A percentile compares a stretch with the other conserved stretches of the same genome.
These are phyloP conservation scores for Piloderma croceum DNA, from an alignment of 768 basidiomycete species.

Conservation along the genomic window DNA sequence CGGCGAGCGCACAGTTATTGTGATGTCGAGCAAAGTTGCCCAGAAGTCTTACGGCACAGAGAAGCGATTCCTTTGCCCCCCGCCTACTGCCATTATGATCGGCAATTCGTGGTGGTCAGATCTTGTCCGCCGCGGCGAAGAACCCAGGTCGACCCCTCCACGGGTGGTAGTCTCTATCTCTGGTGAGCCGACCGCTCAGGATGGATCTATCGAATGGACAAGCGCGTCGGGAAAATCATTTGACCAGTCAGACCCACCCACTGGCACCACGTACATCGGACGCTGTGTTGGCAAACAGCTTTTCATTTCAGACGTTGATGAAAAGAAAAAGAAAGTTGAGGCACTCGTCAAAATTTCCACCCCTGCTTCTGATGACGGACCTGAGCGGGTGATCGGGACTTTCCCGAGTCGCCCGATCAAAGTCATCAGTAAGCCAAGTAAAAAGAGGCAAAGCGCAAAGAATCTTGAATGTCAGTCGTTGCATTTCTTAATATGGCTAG, in stretches of 20 bases:
- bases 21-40: constrained; percentile 97
- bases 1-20: constrained; percentile 90
- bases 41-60: constrained; percentile 97
- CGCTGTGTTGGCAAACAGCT: constrained; percentile 92
- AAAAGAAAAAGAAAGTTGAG: constrained; percentile 93
- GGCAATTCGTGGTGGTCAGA: constrained; percentile 95
- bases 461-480: constrained; percentile 76
- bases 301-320: constrained; percentile 91
- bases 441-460: constrained; percentile 92
- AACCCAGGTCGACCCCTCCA: constrained; percentile 69
- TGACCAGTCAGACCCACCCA: constrained; percentile 72
- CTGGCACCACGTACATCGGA: constrained; percentile 85
- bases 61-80: constrained; percentile 91
- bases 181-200: constrained; percentile 82
- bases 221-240: constrained; percentile 78
- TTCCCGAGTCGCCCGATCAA: constrained; percentile 96
- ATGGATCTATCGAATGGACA: constrained; percentile 85
- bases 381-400: constrained; percentile 77
- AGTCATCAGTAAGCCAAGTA: constrained; percentile 97
- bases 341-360: constrained; percentile 87
- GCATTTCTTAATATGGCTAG: constrained; percentile 7
- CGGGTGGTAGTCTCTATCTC: constrained; percentile 86
- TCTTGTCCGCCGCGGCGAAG: constrained; percentile 65
- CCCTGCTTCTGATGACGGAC: constrained; percentile 71
- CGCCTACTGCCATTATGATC: constrained; percentile 89